Conservation (phyloP, 2,329 filamentous ascomycete genomes). For the Drechslerella dactyloides region DNA sequence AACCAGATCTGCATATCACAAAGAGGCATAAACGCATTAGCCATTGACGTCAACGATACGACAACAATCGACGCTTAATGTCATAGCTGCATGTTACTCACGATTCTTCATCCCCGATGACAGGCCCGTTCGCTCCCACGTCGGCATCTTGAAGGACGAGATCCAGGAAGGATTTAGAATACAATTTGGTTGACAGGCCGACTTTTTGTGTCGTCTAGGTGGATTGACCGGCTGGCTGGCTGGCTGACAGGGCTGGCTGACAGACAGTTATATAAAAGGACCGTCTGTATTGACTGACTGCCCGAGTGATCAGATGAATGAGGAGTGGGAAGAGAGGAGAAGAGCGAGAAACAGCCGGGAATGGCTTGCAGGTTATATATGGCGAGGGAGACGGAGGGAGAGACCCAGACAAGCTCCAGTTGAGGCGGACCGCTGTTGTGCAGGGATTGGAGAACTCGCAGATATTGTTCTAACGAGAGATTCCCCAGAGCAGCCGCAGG, state of each 20-base stretch:
- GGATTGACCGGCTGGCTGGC: too few relatives aligned
- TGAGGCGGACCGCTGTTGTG: background rate
- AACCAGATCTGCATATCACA: conserved; percentile 32
- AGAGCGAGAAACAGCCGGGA: background rate
- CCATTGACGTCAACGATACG: background rate
- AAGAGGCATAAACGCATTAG: background rate
- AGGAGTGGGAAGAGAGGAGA: background rate
- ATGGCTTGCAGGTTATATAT: conserved; percentile 4
- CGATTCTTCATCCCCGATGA: conserved; percentile 36
- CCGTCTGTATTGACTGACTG: background rate
- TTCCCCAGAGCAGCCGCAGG: conserved; percentile 5
- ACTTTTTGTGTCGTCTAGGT: too few relatives aligned
- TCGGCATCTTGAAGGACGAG: conserved; percentile 13
- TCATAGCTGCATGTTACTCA: conserved; percentile 10
- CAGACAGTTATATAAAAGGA: background rate
- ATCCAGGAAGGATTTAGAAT: background rate
- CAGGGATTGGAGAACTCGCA: conserved; percentile 3
- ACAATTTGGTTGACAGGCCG: background rate
- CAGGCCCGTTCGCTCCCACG: conserved; percentile 18
- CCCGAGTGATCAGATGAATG: background rate
- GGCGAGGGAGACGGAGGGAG: background rate
- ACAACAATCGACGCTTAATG: background rate
- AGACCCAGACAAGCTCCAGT: background rate
- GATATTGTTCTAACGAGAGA: conserved; percentile 4
- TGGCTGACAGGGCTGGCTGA: background rate